phyloP scores from a whole-genome alignment of 441 rosid species.

The Jatropha multifida region DNA sequence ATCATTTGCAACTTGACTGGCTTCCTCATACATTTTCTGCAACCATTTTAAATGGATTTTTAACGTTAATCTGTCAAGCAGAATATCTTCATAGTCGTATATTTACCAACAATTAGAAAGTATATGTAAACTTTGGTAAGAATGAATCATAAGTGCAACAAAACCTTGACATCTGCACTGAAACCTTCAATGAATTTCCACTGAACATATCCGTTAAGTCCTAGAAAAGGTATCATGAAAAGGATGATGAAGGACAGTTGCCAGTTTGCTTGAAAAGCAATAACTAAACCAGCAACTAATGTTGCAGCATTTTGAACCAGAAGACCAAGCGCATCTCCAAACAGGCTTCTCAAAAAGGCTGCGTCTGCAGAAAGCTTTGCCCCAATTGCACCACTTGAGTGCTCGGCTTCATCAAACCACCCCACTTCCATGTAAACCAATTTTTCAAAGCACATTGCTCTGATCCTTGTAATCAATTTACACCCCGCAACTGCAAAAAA shows the following conservation, averaged over 20 bases:
- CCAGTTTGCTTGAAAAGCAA: constrained; percentile 71
- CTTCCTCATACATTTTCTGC: constrained; percentile 78
- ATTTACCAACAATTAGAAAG: too few species aligned
- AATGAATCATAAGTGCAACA: neutral
- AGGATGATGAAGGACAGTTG: constrained; percentile 55
- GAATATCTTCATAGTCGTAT: neutral
- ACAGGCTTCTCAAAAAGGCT: constrained; percentile 46
- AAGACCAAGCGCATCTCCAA: constrained; percentile 57
- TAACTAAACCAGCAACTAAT: constrained; percentile 48
- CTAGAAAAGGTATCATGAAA: constrained; percentile 52
- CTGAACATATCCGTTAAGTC: constrained; percentile 51
- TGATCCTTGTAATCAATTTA: constrained; percentile 49
- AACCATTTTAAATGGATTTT: neutral
- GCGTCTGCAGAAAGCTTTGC: constrained; percentile 74
- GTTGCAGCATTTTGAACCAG: constrained; percentile 54
- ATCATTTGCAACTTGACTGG: constrained; percentile 77
- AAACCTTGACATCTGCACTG: constrained; percentile 63
- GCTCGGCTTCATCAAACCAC: constrained; percentile 64
- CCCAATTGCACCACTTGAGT: constrained; percentile 68
- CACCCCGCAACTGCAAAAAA: constrained; percentile 68
- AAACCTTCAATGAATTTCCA: constrained; percentile 65
- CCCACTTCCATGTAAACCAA: constrained; percentile 67
- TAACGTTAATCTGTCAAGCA: neutral
- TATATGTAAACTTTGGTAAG: neutral
- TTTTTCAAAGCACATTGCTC: constrained; percentile 70